Evolutionary conservation across 2,329 filamentous ascomycete genomes (phyloP), one percentile per base, ranked within the genome.

Genomic region (Botrytis paeoniae): DNA sequence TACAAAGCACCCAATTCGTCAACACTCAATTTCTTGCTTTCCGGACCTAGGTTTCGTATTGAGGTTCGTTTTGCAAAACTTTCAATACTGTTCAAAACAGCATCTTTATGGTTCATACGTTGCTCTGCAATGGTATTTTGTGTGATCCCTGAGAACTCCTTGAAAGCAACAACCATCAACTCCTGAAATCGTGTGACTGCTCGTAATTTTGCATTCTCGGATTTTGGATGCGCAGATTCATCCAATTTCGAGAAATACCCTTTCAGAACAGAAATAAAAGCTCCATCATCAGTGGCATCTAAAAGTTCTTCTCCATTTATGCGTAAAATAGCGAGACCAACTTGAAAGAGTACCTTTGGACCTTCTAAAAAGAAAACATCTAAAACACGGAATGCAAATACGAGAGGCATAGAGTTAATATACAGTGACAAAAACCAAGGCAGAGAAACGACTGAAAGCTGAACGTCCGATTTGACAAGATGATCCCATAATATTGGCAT

Each of bases 401-500:
- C 94, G 25, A 99, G 86, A 7, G 96, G 96, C 96, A 99, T 99
- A 2, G 95, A 98, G 86, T 99, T 99, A 86, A 99, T 97, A 83
- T 98, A 99, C 29, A 99, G 87, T 8, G 95, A 98, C 72, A 99
- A 86, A 81, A 99, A 99, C 96, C 96, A 99, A 4, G 96, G 96
- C 61, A 99, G 86, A 16, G 95, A 98, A 25, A 98, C 96, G 48
- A 99, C 96, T 0, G 96, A 98, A 32, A 99, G 89, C 82, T 99
- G 97, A 35, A 99, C 94, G 80, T 99, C 96, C 74, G 93, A 96
- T 83, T 96, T 97, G 76, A 95, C 92, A n/a, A 99, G 89, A 80
- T 99, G 96, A 35, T 98, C 95, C 95, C 96, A 99, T 25, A 99
- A 88, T 73, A 99, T 92, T 1, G 96, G 96, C 95, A 99, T 98